Percentiles rank a stretch among this genome's conserved stretches.
These are phyloP conservation scores for Pestalotiopsis sp. DNA, from an alignment of 2,329 filamentous ascomycete genomes.

Conservation along the genomic window DNA sequence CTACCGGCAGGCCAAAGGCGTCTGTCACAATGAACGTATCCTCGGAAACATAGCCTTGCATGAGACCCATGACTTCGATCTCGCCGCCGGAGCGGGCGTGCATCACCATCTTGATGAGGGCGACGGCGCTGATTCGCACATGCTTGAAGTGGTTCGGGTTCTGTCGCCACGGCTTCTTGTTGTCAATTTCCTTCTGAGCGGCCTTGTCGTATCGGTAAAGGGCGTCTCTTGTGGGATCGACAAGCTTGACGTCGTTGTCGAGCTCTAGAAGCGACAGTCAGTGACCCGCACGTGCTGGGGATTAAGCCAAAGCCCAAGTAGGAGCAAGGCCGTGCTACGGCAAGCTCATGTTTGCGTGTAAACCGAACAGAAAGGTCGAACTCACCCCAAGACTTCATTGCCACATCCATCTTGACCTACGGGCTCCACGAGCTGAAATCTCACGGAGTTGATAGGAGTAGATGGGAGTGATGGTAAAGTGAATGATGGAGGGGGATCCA, in stretches of 20 bases:
- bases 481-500: neutral
- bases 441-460: neutral
- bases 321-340: neutral
- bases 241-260: constrained; percentile 81
- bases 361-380: constrained; percentile 4
- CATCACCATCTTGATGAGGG: constrained; percentile 98
- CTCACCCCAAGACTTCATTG: constrained; percentile 65
- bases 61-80: constrained; percentile 95
- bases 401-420: constrained; percentile 51
- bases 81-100: constrained; percentile 93
- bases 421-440: neutral
- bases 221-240: constrained; percentile 85
- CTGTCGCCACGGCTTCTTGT: constrained; percentile 72
- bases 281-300: neutral
- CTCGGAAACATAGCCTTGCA: constrained; percentile 90
- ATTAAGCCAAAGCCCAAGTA: neutral
- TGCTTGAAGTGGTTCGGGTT: constrained; percentile 90
- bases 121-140: constrained; percentile 90
- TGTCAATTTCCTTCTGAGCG: constrained; percentile 67
- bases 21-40: constrained; percentile 92
- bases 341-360: constrained; percentile 8
- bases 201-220: constrained; percentile 81
- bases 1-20: constrained; percentile 89
- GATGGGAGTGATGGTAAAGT: neutral
- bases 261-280: constrained; percentile 62